phyloP scores from a whole-genome alignment of 306 rosid genomes.

The Prunus salicina region DNA sequence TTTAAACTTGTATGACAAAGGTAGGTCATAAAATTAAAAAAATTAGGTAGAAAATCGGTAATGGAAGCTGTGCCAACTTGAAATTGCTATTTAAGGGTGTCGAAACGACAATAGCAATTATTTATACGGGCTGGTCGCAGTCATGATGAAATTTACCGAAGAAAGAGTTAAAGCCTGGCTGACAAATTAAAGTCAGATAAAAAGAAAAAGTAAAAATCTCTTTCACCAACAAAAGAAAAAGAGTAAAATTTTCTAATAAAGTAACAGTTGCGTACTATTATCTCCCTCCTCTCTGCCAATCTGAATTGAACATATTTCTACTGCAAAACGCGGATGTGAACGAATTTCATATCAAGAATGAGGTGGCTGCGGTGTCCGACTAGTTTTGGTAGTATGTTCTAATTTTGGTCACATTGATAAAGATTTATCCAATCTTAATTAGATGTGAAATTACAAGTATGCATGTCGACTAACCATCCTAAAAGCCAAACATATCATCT shows the following conservation, averaged over 20 bases:
- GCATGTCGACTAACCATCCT: background rate
- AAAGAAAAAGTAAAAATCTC: background rate
- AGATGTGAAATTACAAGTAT: background rate
- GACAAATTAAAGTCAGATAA: background rate
- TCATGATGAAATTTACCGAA: background rate
- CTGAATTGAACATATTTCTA: too few species aligned
- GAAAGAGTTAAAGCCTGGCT: background rate
- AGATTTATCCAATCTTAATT: too few species aligned
- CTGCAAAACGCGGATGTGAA: too few species aligned
- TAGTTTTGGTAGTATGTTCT: too few species aligned
- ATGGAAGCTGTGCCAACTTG: background rate
- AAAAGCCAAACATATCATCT: conserved; percentile 23
- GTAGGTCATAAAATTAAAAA: background rate
- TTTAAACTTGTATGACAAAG: background rate
- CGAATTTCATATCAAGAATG: too few species aligned
- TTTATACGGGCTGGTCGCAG: background rate
- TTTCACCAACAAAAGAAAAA: background rate
- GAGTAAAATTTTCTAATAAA: too few species aligned
- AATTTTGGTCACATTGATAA: too few species aligned
- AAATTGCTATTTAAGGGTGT: background rate
- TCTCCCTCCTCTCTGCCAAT: too few species aligned
- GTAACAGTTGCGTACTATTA: too few species aligned
- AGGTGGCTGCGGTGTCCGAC: too few species aligned
- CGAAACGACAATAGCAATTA: background rate
- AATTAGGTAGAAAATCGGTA: background rate